Evolutionary conservation across 805 yeast genomes (phyloP).

Genomic region (Myxozyma geophila): DNA sequence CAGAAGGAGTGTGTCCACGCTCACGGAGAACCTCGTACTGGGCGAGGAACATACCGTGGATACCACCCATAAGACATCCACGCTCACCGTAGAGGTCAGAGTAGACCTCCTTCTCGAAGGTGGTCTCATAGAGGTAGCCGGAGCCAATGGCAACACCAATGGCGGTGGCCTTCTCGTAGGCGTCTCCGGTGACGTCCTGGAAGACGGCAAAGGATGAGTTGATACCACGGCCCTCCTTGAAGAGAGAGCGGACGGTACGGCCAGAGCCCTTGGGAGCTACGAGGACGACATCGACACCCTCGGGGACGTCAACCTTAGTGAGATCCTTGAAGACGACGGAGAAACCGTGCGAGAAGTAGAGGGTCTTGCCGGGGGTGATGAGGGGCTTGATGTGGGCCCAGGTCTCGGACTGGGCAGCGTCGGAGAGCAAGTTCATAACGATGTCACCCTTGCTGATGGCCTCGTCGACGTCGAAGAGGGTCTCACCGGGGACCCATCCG

Average conservation of each 20-base stretch:
- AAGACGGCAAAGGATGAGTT: conserved; percentile 99
- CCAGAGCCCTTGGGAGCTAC: conserved; percentile 99
- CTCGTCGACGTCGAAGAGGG: conserved; percentile 91
- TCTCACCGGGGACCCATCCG: conserved; percentile 99
- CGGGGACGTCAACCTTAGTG: conserved; percentile 95
- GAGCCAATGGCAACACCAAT: conserved; percentile 99
- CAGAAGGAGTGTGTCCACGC: conserved; percentile 99
- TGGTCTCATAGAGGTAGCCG: conserved; percentile 99
- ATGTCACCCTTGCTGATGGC: conserved; percentile 91
- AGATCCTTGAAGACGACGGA: conserved; percentile 98
- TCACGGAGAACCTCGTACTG: conserved; percentile 99
- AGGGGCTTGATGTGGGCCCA: conserved; percentile 87
- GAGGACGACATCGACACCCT: conserved; percentile 91
- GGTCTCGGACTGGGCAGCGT: conserved; percentile 99
- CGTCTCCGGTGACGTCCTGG: conserved; percentile 99
- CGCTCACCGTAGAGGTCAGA: conserved; percentile 99
- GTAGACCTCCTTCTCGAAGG: conserved; percentile 98
- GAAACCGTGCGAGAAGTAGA: conserved; percentile 99
- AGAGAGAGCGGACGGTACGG: conserved; percentile 98
- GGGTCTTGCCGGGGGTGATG: conserved; percentile 95
- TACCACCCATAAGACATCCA: conserved; percentile 78
- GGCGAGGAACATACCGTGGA: conserved; percentile 99
- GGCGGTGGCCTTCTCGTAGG: conserved; percentile 98
- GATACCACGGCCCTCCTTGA: conserved; percentile 99
- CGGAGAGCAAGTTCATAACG: conserved; percentile 97